Evolutionary conservation across 257 asterid genomes (phyloP).

Genomic region (Dorcoceras hygrometricum): DNA sequence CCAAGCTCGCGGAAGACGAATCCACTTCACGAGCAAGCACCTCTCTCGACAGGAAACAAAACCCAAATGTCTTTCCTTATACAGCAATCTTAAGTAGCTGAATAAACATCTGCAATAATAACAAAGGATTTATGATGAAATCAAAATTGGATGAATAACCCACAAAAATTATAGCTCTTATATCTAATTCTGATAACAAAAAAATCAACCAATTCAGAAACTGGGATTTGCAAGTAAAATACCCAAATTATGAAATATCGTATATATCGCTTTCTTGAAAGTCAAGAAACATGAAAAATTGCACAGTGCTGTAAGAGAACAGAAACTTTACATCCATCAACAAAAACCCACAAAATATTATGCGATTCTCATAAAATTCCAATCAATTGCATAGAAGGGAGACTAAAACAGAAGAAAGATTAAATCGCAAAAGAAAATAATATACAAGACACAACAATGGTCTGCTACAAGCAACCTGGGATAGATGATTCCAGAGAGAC

Average conservation of each 20-base stretch:
- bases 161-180: too few species aligned
- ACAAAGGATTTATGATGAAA: conserved; percentile 14
- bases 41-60: conserved; percentile 40
- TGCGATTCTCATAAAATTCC: conserved; percentile 3
- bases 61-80: conserved; percentile 26
- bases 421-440: neutral
- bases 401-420: neutral
- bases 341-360: conserved; percentile 19
- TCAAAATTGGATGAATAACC: conserved; percentile 16
- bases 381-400: conserved; percentile 7
- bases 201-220: neutral
- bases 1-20: conserved; percentile 43
- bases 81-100: conserved; percentile 19
- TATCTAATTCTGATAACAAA: too few species aligned
- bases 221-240: conserved; percentile 15
- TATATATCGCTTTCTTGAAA: conserved; percentile 25
- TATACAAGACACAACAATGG: neutral
- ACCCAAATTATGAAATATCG: conserved; percentile 7
- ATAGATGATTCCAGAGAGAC: conserved; percentile 33
- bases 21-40: conserved; percentile 47
- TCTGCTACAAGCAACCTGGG: conserved; percentile 27
- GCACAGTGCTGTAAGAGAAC: conserved; percentile 20
- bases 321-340: conserved; percentile 7
- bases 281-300: conserved; percentile 25
- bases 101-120: conserved; percentile 29